A percentile compares a stretch with the other conserved stretches of the same genome.
Evolutionary conservation across 352 stramenopile species (phyloP).

Genomic region (Globisporangium canariense): DNA sequence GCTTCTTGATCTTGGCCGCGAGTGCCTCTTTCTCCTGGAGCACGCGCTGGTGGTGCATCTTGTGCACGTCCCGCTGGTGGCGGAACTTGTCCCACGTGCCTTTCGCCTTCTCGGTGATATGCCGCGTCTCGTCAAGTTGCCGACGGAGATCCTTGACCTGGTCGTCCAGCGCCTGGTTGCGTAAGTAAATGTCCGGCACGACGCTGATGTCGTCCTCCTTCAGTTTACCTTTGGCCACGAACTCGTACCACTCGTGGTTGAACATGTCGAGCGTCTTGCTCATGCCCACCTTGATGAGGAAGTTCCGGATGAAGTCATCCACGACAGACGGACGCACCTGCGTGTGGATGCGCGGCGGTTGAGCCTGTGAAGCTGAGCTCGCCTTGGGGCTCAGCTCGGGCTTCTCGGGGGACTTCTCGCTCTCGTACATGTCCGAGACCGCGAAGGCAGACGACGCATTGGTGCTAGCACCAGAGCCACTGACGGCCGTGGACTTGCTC

Average conservation of each 20-base stretch:
- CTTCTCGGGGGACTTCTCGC: conserved; percentile 16
- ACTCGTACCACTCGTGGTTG: conserved; percentile 96
- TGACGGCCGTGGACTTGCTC: conserved; percentile 48
- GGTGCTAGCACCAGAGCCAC: conserved; percentile 19
- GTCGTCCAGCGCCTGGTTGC: conserved; percentile 91
- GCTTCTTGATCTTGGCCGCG: conserved; percentile 86
- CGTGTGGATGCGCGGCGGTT: conserved; percentile 39
- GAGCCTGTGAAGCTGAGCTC: neutral
- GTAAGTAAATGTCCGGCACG: conserved; percentile 94
- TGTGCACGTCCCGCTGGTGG: conserved; percentile 93
- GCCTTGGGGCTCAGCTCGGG: conserved; percentile 11
- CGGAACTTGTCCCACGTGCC: conserved; percentile 96
- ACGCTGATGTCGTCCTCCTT: conserved; percentile 85
- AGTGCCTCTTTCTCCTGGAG: conserved; percentile 95
- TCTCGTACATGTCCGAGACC: conserved; percentile 10
- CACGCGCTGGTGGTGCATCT: conserved; percentile 95
- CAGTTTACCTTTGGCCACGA: conserved; percentile 90
- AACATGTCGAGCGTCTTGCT: conserved; percentile 89
- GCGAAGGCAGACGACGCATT: conserved; percentile 13
- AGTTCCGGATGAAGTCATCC: conserved; percentile 95
- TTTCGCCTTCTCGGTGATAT: conserved; percentile 88
- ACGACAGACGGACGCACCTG: conserved; percentile 85
- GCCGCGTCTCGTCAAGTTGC: conserved; percentile 86
- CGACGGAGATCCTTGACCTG: conserved; percentile 80
- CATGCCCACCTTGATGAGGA: conserved; percentile 93